Percentiles rank a stretch among this genome's conserved stretches.
phyloP scores from a whole-genome alignment of 139 green algal genomes.

The Coelastrella sp. region DNA sequence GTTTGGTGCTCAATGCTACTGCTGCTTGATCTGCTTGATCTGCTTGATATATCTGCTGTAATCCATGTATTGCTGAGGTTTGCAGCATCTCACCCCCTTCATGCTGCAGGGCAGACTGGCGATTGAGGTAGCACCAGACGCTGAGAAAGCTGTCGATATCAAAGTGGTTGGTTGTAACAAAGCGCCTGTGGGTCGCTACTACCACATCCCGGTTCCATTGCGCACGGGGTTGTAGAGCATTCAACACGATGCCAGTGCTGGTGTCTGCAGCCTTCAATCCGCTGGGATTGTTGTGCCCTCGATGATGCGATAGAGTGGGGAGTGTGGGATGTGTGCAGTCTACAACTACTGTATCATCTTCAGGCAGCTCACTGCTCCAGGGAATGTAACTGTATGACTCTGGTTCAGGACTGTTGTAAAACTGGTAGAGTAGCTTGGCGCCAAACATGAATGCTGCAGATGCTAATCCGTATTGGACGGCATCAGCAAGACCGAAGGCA shows the following conservation, averaged over 20 bases:
- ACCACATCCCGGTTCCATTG: conserved; percentile 21
- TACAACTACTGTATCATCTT: conserved; percentile 45
- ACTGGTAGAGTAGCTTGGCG: conserved; percentile 29
- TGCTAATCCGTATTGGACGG: conserved; percentile 15
- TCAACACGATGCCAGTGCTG: conserved; percentile 68
- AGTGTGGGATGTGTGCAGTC: conserved; percentile 71
- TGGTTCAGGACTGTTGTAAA: conserved; percentile 39
- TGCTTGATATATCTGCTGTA: no score
- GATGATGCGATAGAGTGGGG: conserved; percentile 74
- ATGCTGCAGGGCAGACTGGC: conserved; percentile 56
- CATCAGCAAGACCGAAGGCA: neutral
- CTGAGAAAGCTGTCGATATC: conserved; percentile 76
- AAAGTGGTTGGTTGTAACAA: conserved; percentile 78
- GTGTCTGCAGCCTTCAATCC: conserved; percentile 58
- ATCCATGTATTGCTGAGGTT: no score
- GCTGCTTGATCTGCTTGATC: no score
- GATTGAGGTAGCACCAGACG: conserved; percentile 72
- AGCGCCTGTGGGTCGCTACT: conserved; percentile 10
- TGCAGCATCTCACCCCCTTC: conserved; percentile 59
- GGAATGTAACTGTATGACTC: conserved; percentile 22
- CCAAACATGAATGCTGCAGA: conserved; percentile 32
- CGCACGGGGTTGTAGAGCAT: conserved; percentile 46
- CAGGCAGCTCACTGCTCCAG: conserved; percentile 1
- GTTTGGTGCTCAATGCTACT: neutral
- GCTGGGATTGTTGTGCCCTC: conserved; percentile 64